phyloP scores from a whole-genome alignment of 2,329 filamentous ascomycete species.

The Thyridium curvatum region DNA sequence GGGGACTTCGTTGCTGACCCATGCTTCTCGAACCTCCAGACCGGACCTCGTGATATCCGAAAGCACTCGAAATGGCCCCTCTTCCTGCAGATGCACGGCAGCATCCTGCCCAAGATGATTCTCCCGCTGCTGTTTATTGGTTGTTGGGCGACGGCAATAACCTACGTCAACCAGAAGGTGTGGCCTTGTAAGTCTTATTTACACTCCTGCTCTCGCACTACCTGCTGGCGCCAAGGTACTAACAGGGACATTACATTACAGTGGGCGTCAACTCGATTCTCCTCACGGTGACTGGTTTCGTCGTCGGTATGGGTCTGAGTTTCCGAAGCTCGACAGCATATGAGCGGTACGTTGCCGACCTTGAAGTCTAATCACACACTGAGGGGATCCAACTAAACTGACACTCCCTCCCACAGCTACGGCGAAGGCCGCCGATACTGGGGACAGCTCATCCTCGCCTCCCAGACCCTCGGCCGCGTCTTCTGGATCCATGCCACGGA shows the following conservation, averaged over 20 bases:
- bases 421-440: constrained; percentile 50
- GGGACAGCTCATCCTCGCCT: constrained; percentile 53
- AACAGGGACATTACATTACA: constrained; percentile 24
- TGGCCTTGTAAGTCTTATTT: no score
- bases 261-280: constrained; percentile 59
- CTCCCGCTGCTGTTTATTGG: constrained; percentile 59
- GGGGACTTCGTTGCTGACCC: background rate
- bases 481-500: constrained; percentile 77
- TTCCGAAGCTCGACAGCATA: constrained; percentile 77
- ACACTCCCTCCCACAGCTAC: constrained; percentile 21
- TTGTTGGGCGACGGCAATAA: constrained; percentile 62
- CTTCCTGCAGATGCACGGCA: constrained; percentile 72
- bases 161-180: constrained; percentile 17
- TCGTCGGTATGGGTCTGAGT: constrained; percentile 70
- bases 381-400: background rate
- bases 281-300: constrained; percentile 80
- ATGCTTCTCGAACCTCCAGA: constrained; percentile 15
- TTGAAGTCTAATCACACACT: background rate
- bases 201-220: no score
- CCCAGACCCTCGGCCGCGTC: constrained; percentile 63
- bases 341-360: constrained; percentile 46
- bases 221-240: constrained; percentile 17
- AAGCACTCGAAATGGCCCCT: constrained; percentile 75
- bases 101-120: constrained; percentile 66
- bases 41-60: constrained; percentile 61